These are phyloP conservation scores for Ambrosia hybrid DNA, from an alignment of 140 eudicot species.

Conservation along the genomic window DNA sequence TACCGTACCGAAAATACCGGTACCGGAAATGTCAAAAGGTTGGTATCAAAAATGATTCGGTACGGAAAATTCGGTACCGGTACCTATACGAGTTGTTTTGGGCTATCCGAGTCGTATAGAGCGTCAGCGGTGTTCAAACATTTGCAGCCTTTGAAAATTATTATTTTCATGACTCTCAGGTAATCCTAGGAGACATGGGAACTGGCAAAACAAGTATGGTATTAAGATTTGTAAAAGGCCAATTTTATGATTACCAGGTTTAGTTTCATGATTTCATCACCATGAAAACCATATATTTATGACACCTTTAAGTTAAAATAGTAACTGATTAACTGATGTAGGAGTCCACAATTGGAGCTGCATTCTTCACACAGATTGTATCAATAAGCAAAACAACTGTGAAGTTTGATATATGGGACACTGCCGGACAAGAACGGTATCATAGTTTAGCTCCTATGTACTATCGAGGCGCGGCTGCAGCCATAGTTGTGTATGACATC, in stretches of 20 bases:
- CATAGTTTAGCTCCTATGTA: constrained; percentile 71
- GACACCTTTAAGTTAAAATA: neutral
- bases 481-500: constrained; percentile 52
- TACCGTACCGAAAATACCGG: too few species aligned
- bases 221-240: constrained; percentile 57
- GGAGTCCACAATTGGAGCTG: constrained; percentile 71
- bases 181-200: constrained; percentile 61
- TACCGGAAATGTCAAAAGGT: too few species aligned
- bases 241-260: constrained; percentile 55
- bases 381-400: constrained; percentile 39
- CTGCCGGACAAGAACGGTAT: constrained; percentile 71
- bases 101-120: too few species aligned
- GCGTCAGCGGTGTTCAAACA: too few species aligned
- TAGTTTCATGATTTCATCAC: neutral
- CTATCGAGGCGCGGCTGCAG: constrained; percentile 70
- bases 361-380: constrained; percentile 57
- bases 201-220: constrained; percentile 65
- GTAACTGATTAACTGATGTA: constrained; percentile 12
- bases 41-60: too few species aligned
- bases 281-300: neutral
- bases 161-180: constrained; percentile 27
- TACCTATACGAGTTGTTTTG: too few species aligned
- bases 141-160: neutral
- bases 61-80: too few species aligned
- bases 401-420: constrained; percentile 67